Conservation (phyloP, 257 asterid species). For the Fraxinus quadrangulata region DNA sequence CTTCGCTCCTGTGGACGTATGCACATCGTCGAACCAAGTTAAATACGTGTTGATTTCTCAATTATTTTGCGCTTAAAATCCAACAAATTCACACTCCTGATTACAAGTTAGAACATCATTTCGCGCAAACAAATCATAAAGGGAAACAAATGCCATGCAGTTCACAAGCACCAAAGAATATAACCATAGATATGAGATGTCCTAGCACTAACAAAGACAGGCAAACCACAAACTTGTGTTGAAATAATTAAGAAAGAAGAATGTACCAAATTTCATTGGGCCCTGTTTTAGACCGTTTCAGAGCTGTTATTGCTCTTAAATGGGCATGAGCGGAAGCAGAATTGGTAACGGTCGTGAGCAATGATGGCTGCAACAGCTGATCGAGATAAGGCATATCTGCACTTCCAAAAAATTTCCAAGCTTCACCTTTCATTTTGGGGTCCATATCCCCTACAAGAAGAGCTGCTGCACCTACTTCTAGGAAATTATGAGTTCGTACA, state of each 20-base stretch:
- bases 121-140: neutral
- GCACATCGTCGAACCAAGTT: too few species aligned
- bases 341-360: slow-evolving; percentile 94
- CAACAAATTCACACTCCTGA: neutral
- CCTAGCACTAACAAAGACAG: slow-evolving; percentile 12
- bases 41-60: too few species aligned
- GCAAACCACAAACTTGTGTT: slow-evolving; percentile 23
- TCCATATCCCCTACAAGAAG: slow-evolving; percentile 98
- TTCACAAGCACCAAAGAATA: slow-evolving; percentile 2
- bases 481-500: slow-evolving; percentile 68
- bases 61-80: too few species aligned
- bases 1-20: too few species aligned
- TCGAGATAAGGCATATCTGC: slow-evolving; percentile 93
- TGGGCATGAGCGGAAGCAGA: slow-evolving; percentile 91
- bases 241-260: slow-evolving; percentile 26
- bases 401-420: slow-evolving; percentile 84
- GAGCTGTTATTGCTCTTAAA: slow-evolving; percentile 92
- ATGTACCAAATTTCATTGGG: slow-evolving; percentile 78
- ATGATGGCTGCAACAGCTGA: slow-evolving; percentile 93
- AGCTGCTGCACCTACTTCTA: slow-evolving; percentile 99
- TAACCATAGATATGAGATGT: slow-evolving; percentile 13
- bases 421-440: slow-evolving; percentile 88
- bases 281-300: slow-evolving; percentile 84
- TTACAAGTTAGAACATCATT: neutral
- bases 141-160: slow-evolving; percentile 9